Base-by-base conservation (phyloP, 176 grass and related monocot species). In the Otatea glauca region DNA sequence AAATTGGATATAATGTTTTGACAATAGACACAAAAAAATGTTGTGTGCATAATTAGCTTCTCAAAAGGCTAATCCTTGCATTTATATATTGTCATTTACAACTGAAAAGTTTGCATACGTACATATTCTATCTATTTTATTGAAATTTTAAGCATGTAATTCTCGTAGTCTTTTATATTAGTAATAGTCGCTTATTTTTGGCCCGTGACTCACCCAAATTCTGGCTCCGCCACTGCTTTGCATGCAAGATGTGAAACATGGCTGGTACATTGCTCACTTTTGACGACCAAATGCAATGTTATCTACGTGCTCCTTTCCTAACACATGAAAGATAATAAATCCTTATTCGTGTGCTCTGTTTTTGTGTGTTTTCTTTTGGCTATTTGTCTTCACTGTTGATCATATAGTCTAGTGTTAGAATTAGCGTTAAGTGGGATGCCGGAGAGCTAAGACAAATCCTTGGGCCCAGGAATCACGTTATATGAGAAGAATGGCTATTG, bases 161-260 rank as follows among this genome's bases (percentile, higher is more conserved):
- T 29, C 1, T 1, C 29, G 29, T 29, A 29, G 1, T 1, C 29
- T 29, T 29, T 29, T 0, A 29, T 1, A 29, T 29, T 29, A 29
- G 29, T 29, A 29, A 29, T 29, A 29, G 29, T 29, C 29, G 29
- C 29, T 29, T 29, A 29, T 29, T 29, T 29, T 29, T 29, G 0
- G 29, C 29, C 29, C 1, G 1, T 1, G 29, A 29, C 29, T 29
- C 1, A 29, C 29, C 29, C 29, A 29, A 29, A 29, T 29, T 29
- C 29, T 29, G 1, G 29, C 29, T 29, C 29, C 29, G 1, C 29
- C 29, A 29, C 29, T 29, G 29, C 62, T 76, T 76, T 41, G 58
- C n/a, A n/a, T n/a, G n/a, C 4, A 42, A 51, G 12, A 69, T 76
- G 76, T 70, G 80, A 20, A n/a, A 21, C 21, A 70, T 75, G 49